Base-by-base conservation (phyloP, 345 rosid genomes). In the Eutrema heterophyllum region DNA sequence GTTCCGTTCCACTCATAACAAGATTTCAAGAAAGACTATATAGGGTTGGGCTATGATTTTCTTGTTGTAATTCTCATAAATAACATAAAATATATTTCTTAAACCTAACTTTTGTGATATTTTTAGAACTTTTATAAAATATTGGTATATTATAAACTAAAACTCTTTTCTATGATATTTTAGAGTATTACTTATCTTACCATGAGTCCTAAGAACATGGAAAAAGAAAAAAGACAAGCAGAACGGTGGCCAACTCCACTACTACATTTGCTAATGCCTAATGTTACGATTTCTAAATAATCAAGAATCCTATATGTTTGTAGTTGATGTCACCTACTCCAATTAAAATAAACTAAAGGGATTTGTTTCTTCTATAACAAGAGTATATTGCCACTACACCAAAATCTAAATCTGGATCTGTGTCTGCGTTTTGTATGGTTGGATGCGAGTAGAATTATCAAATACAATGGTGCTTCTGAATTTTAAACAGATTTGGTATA, bases 361-460 rank as follows among this genome's bases (percentile, higher is more conserved):
- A 35, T 43, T 52, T 18, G 18, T 68, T 26, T 33, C 15, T 6
- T 55, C 60, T 56, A 67, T 32, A 11, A 58, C 43, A 11, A 39
- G 35, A 16, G 67, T 67, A 46, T 56, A 40, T 66, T 50, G 38
- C 54, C 61, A 74, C 41, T 68, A 75, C 56, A 75, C 55, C 64
- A 69, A 69, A 68, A 76, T 76, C 79, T 62, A 76, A 76, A 76
- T 76, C 74, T 76, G 79, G 79, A 76, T 76, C 79, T 75, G 79
- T 75, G 79, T 75, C 74, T 27, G 9, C 35, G 58, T 52, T 68
- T 61, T 62, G 70, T 61, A 61, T 53, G 44, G 64, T 68, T 75
- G 64, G 51, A 60, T 68, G 30, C 68, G 11, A 67, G 15, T 67
- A 58, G 7, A 50, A 67, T 29, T 66, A 18, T 48, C 27, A 49